Evolutionary conservation across 176 grass and related monocot species (phyloP).

Genomic region (Paspalum notatum): DNA sequence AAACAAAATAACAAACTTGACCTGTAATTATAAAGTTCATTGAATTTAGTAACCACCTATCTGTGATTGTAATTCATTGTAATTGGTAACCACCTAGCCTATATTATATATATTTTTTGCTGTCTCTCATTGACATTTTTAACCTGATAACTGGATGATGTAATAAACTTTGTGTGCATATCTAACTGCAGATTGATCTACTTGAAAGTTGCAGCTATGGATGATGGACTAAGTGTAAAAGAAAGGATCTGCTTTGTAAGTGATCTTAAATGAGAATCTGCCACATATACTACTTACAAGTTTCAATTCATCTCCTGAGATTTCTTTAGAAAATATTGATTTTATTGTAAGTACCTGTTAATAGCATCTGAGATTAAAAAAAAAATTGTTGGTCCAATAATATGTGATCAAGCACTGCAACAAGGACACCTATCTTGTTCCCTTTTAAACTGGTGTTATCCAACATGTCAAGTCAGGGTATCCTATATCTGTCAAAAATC

Average conservation of each 20-base stretch:
- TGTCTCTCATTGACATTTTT: constrained; percentile 8
- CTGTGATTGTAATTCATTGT: constrained; percentile 22
- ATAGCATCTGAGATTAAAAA: neutral
- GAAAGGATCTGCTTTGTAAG: constrained; percentile 65
- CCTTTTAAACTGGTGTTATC: constrained; percentile 1
- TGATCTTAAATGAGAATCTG: constrained; percentile 32
- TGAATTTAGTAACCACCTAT: neutral
- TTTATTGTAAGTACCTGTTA: neutral
- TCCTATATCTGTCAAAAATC: neutral
- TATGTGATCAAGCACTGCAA: neutral
- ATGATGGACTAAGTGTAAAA: constrained; percentile 62
- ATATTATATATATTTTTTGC: neutral
- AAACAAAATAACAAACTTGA: constrained; percentile 14
- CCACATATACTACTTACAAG: constrained; percentile 19
- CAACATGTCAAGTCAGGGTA: constrained; percentile 1
- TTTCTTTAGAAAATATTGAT: neutral
- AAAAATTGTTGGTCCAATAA: neutral
- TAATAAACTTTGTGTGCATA: constrained; percentile 32
- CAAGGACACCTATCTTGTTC: neutral
- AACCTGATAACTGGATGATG: constrained; percentile 30
- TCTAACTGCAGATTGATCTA: constrained; percentile 82
- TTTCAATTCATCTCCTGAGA: constrained; percentile 23
- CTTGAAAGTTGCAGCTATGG: constrained; percentile 69
- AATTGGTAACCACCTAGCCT: neutral
- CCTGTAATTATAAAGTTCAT: constrained; percentile 27